Percentiles rank a stretch among this genome's conserved stretches.
Evolutionary conservation across 2,329 filamentous ascomycete species (phyloP).

Genomic region (Amauroascus verrucosus): DNA sequence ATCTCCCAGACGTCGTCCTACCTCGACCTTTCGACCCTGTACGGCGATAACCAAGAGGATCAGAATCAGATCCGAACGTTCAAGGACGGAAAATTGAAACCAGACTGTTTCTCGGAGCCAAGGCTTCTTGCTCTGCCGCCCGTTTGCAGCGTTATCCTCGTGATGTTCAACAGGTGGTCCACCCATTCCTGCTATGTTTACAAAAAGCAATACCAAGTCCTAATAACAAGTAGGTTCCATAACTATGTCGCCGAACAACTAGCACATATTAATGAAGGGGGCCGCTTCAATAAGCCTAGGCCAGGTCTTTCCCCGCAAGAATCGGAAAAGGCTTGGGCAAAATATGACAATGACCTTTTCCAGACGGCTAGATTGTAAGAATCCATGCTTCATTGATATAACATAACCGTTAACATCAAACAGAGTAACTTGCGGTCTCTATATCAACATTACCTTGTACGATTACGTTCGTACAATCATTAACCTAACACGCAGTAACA

Average conservation of each 20-base stretch:
- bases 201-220: neutral
- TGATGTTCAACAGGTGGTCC: constrained; percentile 40
- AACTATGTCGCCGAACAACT: constrained; percentile 32
- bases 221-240: constrained; percentile 23
- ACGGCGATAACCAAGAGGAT: constrained; percentile 30
- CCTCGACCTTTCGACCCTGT: constrained; percentile 39
- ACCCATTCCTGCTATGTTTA: constrained; percentile 25
- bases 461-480: constrained; percentile 27
- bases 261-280: constrained; percentile 37
- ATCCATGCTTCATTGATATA: neutral
- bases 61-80: constrained; percentile 30
- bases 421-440: constrained; percentile 25
- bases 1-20: constrained; percentile 38
- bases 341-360: constrained; percentile 30
- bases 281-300: constrained; percentile 24
- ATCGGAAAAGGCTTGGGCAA: constrained; percentile 28
- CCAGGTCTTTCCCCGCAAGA: constrained; percentile 16
- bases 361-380: constrained; percentile 27
- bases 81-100: constrained; percentile 32
- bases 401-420: constrained; percentile 5
- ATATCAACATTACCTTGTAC: constrained; percentile 29
- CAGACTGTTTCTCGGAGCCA: constrained; percentile 30
- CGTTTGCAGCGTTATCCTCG: constrained; percentile 26
- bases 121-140: constrained; percentile 28
- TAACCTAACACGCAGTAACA: constrained; percentile 33